A percentile compares a stretch with the other conserved stretches of the same genome.
Evolutionary conservation across 2,329 filamentous ascomycete genomes (phyloP).

Genomic region (Botryotinia narcissicola): DNA sequence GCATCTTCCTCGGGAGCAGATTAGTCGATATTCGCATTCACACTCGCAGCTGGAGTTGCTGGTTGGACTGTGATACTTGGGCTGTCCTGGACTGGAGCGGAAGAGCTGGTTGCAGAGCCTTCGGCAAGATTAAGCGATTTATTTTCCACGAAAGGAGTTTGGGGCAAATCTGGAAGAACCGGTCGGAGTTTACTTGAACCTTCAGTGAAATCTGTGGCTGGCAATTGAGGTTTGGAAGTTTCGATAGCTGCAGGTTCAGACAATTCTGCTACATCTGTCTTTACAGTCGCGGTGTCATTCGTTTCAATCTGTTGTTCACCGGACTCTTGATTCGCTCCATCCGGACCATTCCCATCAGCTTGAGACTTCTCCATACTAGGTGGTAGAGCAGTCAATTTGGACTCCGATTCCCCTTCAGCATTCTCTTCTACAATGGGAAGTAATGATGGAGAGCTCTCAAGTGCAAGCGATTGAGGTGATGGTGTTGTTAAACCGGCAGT

Average conservation of each 20-base stretch:
- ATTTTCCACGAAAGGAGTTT: conserved; percentile 26
- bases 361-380: not conserved
- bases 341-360: not conserved
- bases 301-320: not conserved
- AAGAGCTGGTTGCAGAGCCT: conserved; percentile 6
- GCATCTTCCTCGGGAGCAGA: conserved; percentile 22
- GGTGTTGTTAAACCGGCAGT: conserved; percentile 12
- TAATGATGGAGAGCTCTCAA: conserved; percentile 30
- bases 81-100: conserved; percentile 15
- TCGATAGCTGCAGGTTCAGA: not conserved
- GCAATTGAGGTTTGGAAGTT: not conserved
- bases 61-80: conserved; percentile 30
- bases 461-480: conserved; percentile 24
- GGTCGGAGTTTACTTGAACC: not conserved
- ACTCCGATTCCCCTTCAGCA: conserved; percentile 23
- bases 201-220: not conserved
- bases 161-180: conserved; percentile 4
- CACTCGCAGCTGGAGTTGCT: conserved; percentile 28
- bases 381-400: conserved; percentile 13
- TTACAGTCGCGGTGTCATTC: not conserved
- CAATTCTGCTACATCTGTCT: not conserved
- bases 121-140: conserved; percentile 23
- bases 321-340: not conserved
- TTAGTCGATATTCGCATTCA: conserved; percentile 7
- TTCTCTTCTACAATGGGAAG: conserved; percentile 32